A percentile compares a stretch with the other conserved stretches of the same genome.
Conservation (phyloP, 164 flowering plant genomes). For the Cinnamomum micranthum region DNA sequence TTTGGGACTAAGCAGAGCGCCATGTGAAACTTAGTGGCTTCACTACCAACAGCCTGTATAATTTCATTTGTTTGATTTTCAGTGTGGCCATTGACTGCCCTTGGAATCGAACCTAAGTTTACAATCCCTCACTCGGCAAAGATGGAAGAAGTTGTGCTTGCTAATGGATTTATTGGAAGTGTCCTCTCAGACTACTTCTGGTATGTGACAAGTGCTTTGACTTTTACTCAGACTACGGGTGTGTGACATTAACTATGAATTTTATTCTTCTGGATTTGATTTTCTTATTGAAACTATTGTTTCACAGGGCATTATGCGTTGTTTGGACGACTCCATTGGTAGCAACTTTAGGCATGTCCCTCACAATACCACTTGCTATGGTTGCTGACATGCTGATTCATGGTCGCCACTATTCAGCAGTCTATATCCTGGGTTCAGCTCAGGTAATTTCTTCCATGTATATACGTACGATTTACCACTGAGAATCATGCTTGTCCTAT, state of each 20-base stretch:
- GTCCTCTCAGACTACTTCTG: slow-evolving; percentile 60
- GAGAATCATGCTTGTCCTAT: no score
- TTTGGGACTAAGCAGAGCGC: no score
- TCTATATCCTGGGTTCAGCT: slow-evolving; percentile 54
- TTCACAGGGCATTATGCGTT: slow-evolving; percentile 60
- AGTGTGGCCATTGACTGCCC: slow-evolving; percentile 54
- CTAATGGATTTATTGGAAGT: slow-evolving; percentile 58
- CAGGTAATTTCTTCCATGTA: slow-evolving; percentile 34
- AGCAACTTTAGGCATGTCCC: slow-evolving; percentile 63
- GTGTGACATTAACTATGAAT: background rate
- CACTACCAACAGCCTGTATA: background rate
- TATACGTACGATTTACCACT: no score
- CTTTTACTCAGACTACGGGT: background rate
- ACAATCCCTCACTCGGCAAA: slow-evolving; percentile 45
- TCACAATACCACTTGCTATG: slow-evolving; percentile 73
- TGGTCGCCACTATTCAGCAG: slow-evolving; percentile 54
- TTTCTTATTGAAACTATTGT: background rate
- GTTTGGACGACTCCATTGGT: slow-evolving; percentile 74
- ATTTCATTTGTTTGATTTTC: slow-evolving; percentile 13
- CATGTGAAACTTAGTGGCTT: no score
- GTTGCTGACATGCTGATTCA: slow-evolving; percentile 65
- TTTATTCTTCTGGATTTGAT: background rate
- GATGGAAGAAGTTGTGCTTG: slow-evolving; percentile 35
- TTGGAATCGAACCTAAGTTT: slow-evolving; percentile 54
- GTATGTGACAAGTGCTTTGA: slow-evolving; percentile 19